Percentiles rank a stretch among this genome's conserved stretches.
phyloP scores from a whole-genome alignment of 345 rosid species.

The Salix arbutifolia region DNA sequence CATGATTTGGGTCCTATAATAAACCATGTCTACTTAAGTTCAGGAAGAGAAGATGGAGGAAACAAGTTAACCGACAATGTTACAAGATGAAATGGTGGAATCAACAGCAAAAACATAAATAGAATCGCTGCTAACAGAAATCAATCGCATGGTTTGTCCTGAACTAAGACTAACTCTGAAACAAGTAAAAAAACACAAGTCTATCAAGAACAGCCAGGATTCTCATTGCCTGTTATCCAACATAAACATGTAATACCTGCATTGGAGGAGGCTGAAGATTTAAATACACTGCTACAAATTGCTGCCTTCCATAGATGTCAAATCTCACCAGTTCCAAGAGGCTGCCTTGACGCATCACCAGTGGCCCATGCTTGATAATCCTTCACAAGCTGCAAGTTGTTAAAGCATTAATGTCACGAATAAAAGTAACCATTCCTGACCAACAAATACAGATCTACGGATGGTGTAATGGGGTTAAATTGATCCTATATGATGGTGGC shows the following conservation, averaged over 20 bases:
- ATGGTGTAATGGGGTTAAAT: background rate
- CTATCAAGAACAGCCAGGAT: background rate
- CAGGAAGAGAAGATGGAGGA: background rate
- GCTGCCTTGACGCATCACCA: constrained; percentile 81
- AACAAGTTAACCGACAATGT: background rate
- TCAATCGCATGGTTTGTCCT: background rate
- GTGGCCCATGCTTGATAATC: constrained; percentile 94
- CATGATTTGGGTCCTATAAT: no score
- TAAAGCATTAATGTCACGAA: background rate
- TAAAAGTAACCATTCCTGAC: background rate
- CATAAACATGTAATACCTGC: background rate
- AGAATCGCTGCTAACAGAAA: background rate
- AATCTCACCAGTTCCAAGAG: constrained; percentile 85
- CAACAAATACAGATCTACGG: background rate
- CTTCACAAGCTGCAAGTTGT: constrained; percentile 58
- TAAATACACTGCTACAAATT: background rate
- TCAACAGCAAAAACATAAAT: background rate
- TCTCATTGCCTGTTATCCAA: background rate
- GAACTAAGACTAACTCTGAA: background rate
- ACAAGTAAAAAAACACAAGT: background rate
- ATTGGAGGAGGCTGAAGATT: background rate
- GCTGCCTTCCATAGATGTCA: constrained; percentile 26
- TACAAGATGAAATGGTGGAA: background rate
- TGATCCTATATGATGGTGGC: background rate
- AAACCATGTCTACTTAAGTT: background rate